Conservation (phyloP, 495 filamentous ascomycete species). For the Hyaloscypha finlandica region DNA sequence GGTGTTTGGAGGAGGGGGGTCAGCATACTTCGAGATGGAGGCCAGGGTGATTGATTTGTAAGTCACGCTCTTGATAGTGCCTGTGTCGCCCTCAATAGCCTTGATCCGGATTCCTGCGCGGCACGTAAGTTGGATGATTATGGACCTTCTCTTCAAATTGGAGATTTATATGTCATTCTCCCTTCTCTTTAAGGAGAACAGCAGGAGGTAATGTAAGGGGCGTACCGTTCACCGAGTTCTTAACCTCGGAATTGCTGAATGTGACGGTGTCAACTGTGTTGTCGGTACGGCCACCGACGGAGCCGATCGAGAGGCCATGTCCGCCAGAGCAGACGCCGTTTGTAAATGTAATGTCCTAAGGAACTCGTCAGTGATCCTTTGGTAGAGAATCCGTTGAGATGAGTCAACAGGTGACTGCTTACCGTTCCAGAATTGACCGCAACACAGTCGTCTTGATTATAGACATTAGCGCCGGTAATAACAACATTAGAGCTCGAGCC, state of each 20-base stretch:
- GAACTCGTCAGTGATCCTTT: too few species aligned
- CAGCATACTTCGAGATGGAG: too few species aligned
- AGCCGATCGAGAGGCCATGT: slow-evolving; percentile 57
- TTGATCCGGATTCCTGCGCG: too few species aligned
- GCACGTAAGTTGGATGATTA: too few species aligned
- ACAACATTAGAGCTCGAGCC: slow-evolving; percentile 47
- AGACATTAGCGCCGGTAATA: slow-evolving; percentile 56
- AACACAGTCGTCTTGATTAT: slow-evolving; percentile 67
- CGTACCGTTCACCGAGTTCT: slow-evolving; percentile 51
- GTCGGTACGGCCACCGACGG: slow-evolving; percentile 60
- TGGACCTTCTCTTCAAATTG: too few species aligned
- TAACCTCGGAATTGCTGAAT: slow-evolving; percentile 51
- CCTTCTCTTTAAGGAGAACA: too few species aligned
- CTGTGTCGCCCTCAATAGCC: too few species aligned
- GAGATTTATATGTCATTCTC: too few species aligned
- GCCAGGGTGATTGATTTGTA: too few species aligned
- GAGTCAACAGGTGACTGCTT: not conserved
- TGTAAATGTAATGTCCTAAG: slow-evolving; percentile 49
- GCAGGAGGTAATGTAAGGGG: too few species aligned
- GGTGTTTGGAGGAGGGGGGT: too few species aligned
- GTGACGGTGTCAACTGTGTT: slow-evolving; percentile 55
- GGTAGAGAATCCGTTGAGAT: not conserved
- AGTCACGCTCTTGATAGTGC: too few species aligned
- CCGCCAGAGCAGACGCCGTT: slow-evolving; percentile 55
- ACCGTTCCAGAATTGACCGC: slow-evolving; percentile 54